These are phyloP conservation scores for Nakazawaea wickerhamii DNA, from an alignment of 805 yeast species.

Conservation along the genomic window DNA sequence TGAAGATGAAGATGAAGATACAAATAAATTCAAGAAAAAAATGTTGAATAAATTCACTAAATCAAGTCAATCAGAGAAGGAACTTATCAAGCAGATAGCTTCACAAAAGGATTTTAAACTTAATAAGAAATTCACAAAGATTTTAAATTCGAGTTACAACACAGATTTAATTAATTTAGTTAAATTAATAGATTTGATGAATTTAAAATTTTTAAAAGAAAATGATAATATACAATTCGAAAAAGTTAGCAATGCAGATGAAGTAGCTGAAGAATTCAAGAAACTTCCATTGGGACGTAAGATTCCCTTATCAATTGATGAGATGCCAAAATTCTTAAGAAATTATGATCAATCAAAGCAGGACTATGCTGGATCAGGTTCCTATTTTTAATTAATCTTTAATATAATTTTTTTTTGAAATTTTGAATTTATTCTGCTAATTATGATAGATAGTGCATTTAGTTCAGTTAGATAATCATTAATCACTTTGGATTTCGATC, in stretches of 20 bases:
- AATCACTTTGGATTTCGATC: constrained; percentile 23
- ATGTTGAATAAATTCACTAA: background rate
- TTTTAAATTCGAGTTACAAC: background rate
- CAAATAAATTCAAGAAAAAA: background rate
- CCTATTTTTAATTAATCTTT: constrained; percentile 3
- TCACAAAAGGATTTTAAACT: constrained; percentile 9
- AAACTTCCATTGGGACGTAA: constrained; percentile 9
- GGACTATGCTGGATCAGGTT: constrained; percentile 5
- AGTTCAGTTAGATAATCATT: background rate
- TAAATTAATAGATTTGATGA: constrained; percentile 8
- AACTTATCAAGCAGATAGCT: constrained; percentile 7
- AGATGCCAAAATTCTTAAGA: constrained; percentile 4
- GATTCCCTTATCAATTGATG: constrained; percentile 10
- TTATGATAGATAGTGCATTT: too few relatives aligned
- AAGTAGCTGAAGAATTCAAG: background rate
- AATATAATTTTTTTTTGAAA: background rate
- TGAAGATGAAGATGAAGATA: constrained; percentile 1
- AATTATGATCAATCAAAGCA: background rate
- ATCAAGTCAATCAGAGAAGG: constrained; percentile 6
- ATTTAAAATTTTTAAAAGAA: constrained; percentile 12
- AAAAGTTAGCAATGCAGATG: background rate
- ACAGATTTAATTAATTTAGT: constrained; percentile 8
- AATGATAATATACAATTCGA: constrained; percentile 12
- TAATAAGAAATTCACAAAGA: constrained; percentile 1
- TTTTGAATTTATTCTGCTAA: too few relatives aligned